Base-by-base conservation (phyloP, 495 filamentous ascomycete genomes). In the Hypoxylon trugodes region DNA sequence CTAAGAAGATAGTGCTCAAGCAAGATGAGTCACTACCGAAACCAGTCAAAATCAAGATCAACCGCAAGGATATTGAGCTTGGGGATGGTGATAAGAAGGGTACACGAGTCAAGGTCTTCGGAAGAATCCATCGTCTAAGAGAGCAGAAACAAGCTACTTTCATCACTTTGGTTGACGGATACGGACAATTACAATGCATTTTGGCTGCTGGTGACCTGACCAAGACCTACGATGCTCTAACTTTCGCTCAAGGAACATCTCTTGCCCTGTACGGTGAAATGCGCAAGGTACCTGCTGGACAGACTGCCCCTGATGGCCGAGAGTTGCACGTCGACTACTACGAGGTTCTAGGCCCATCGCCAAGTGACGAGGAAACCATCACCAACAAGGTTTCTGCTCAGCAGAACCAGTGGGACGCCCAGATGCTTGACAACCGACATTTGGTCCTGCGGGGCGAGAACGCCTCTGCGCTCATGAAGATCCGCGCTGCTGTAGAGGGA, bases 271-370 rank as follows among this genome's bases (percentile, higher is more conserved):
- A 87, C 65, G 95, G 95, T 64, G 91, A 97, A 81, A 89, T 99
- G 87, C 86, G 84, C 69, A 86, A 89, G 56, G 87, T 97, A 7
- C 95, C 89, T 1, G 81, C 83, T 22, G 92, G 89, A 61, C 84
- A 89, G 61, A 84, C 88, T 46, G 96, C 96, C 3, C 92, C 92
- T 41, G 88, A 91, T 74, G 79, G 88, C 82, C 91, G 96, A 47
- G 95, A 99, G 75, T 82, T 99, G 40, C 92, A 96, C 62, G 96
- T 90, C 55, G 95, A 99, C 73, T 98, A 90, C 80, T 98, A 88
- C 80, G 86, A 87, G 73, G 85, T 98, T 69, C 84, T 93, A 59
- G 90, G 92, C 61, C 86, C 86, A 59, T 92, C 93, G 13, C 90
- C 92, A 10, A 90, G 91, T 45, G 95, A 93, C 69, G 89, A 93